phyloP scores from a whole-genome alignment of 129 eudicot species.

The Flaveria brownii region DNA sequence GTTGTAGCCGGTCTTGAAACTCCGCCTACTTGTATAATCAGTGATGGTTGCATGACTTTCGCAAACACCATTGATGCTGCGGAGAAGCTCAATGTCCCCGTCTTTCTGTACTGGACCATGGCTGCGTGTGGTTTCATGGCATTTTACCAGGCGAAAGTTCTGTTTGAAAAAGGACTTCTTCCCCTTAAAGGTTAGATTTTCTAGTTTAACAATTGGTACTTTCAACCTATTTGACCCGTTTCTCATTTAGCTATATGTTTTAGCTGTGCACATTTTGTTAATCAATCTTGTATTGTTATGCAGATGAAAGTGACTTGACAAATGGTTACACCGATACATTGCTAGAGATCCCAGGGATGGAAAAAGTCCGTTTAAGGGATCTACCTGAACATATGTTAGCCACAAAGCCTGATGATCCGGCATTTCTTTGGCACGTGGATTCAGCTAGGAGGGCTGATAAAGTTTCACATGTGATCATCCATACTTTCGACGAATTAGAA shows the following conservation, averaged over 20 bases:
- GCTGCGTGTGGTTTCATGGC: slow-evolving; percentile 41
- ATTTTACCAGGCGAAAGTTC: neutral
- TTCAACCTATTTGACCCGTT: too few relatives aligned
- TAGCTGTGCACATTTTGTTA: neutral
- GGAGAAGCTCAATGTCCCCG: slow-evolving; percentile 31
- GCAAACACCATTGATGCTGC: slow-evolving; percentile 19
- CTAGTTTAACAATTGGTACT: too few relatives aligned
- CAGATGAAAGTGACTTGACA: slow-evolving; percentile 28
- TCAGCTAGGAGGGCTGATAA: slow-evolving; percentile 4
- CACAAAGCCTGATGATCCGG: slow-evolving; percentile 6
- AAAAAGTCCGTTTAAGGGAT: slow-evolving; percentile 29
- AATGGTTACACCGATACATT: slow-evolving; percentile 26
- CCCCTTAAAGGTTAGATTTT: slow-evolving; percentile 24
- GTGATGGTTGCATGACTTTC: slow-evolving; percentile 33
- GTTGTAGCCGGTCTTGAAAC: slow-evolving; percentile 20
- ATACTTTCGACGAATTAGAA: slow-evolving; percentile 33
- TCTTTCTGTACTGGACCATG: slow-evolving; percentile 26
- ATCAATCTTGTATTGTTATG: slow-evolving; percentile 7
- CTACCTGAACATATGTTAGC: slow-evolving; percentile 25
- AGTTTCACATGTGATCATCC: slow-evolving; percentile 27
- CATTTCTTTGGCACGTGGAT: slow-evolving; percentile 8
- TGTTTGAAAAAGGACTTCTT: slow-evolving; percentile 7
- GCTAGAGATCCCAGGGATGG: slow-evolving; percentile 40
- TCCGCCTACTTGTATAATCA: slow-evolving; percentile 34
- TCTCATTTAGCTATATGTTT: too few relatives aligned